Evolutionary conservation across 352 stramenopile genomes (phyloP), one percentile per base, ranked within the genome.

Genomic region (Labyrinthula sp.): DNA sequence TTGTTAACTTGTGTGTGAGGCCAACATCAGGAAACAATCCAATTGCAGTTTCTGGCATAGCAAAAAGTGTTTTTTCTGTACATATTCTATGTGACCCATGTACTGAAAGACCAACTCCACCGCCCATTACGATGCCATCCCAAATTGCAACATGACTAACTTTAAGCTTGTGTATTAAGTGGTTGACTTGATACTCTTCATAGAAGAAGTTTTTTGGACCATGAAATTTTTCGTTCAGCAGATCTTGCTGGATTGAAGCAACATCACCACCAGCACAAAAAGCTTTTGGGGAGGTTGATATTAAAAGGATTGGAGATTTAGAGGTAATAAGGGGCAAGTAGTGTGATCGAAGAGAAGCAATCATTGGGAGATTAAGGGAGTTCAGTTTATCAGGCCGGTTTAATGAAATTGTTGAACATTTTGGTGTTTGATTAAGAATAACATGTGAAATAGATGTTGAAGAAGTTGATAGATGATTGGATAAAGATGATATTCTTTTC

Each of bases 31-130:
- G 87, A 59, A 96, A 93, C 40, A 97, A 82, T 3, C 89, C 89
- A 56, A 97, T 93, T 4, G 74, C 81, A 7, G 75, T 93, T 71
- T 98, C 89, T 3, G 89, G 89, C 88, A 97, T 98, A n/a, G 86
- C 80, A 59, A 95, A 95, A 0, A 94, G 22, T 30, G 84, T 92
- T 58, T 89, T 82, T 63, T 95, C 82, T 0, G 88, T 97, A 4
- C 86, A 82, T 14, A 98, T 68, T 10, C 92, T 68, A 56, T 94
- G 93, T 52, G 82, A 82, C 46, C 86, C 85, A 66, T 95, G 80
- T 56, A 98, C 76, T 8, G 80, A 94, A 23, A 97, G 60, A 0
- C 89, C 89, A 24, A 94, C 85, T 47, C 89, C 89, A 43, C 89
- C 89, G 48, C 89, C 89, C 87, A 98, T 96, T 30, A 91, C 91